phyloP scores from a whole-genome alignment of 495 filamentous ascomycete species.

The Annulohypoxylon bovei region DNA sequence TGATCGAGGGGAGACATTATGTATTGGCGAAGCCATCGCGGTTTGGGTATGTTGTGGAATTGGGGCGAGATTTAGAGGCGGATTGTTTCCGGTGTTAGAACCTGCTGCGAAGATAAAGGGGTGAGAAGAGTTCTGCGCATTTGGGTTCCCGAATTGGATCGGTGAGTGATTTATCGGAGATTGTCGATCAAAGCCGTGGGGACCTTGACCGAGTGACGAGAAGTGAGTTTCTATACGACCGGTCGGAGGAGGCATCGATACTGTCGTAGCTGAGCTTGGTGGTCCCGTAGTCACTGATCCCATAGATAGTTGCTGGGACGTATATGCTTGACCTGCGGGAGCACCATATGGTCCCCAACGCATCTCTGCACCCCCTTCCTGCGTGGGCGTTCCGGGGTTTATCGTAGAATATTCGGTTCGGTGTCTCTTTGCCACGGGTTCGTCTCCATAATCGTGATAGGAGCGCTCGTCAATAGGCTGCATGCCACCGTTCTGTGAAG shows the following conservation, averaged over 20 bases:
- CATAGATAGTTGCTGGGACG: constrained; percentile 36
- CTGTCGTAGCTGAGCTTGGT: constrained; percentile 40
- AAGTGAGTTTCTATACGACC: constrained; percentile 46
- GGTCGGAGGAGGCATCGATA: constrained; percentile 46
- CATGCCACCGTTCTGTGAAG: constrained; percentile 40
- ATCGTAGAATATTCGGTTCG: constrained; percentile 41
- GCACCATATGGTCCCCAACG: constrained; percentile 43
- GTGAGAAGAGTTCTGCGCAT: constrained; percentile 38
- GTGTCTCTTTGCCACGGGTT: constrained; percentile 44
- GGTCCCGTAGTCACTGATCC: constrained; percentile 45
- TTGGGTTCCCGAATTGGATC: constrained; percentile 40
- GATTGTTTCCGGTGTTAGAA: constrained; percentile 36
- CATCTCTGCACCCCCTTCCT: constrained; percentile 43
- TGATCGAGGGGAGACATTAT: constrained; percentile 44
- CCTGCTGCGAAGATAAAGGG: constrained; percentile 44
- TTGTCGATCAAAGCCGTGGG: constrained; percentile 43
- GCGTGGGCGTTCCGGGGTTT: constrained; percentile 36
- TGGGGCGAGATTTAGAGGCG: constrained; percentile 45
- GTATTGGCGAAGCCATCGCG: constrained; percentile 44
- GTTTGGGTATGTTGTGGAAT: constrained; percentile 42
- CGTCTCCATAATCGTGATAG: constrained; percentile 44
- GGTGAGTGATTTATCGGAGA: constrained; percentile 47
- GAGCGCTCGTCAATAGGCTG: constrained; percentile 41
- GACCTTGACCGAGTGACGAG: constrained; percentile 40
- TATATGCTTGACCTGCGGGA: constrained; percentile 33